These are phyloP conservation scores for Xylaria cubensis DNA, from an alignment of 495 filamentous ascomycete genomes.

Conservation along the genomic window DNA sequence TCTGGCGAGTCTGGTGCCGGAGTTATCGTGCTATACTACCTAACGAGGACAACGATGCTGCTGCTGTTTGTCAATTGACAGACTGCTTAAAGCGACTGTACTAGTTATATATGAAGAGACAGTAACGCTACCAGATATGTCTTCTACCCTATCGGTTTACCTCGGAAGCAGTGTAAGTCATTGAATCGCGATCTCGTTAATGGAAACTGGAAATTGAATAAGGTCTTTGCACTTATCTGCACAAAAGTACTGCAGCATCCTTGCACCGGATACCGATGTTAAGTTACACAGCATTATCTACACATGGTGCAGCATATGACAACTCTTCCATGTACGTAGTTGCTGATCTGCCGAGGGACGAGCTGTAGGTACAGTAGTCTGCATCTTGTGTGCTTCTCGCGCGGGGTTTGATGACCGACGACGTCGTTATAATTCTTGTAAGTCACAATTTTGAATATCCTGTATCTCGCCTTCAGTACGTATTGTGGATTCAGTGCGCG, in stretches of 20 bases:
- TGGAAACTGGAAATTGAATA: not conserved
- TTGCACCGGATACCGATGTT: constrained; percentile 11
- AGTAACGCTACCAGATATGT: not conserved
- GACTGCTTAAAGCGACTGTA: not conserved
- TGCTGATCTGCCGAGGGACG: not conserved
- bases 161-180: not conserved
- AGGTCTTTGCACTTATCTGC: not conserved
- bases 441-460: not conserved
- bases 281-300: constrained; percentile 14
- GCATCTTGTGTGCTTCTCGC: not conserved
- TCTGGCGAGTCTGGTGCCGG: not conserved
- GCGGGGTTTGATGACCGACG: not conserved
- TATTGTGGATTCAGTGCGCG: not conserved
- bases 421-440: not conserved
- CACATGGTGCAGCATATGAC: constrained; percentile 4
- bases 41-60: not conserved
- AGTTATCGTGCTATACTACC: not conserved
- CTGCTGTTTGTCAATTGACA: not conserved
- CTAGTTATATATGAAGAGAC: not conserved
- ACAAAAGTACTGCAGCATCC: constrained; percentile 13
- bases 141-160: not conserved
- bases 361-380: not conserved
- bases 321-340: not conserved
- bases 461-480: not conserved
- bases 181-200: not conserved